Evolutionary conservation across 176 grass and related monocot genomes (phyloP).

Genomic region (Avena atlantica): DNA sequence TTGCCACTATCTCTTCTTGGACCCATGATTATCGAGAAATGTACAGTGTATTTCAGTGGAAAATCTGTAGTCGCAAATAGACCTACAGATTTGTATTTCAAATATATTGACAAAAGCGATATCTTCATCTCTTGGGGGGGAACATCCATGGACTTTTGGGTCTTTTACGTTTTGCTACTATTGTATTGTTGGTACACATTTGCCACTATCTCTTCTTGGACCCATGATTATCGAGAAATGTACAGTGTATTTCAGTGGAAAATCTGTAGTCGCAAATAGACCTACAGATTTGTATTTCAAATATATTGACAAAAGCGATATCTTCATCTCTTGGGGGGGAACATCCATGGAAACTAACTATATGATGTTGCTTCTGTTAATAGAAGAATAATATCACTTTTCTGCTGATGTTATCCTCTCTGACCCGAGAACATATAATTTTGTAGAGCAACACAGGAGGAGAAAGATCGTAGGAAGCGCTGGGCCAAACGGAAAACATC

Average conservation of each 20-base stretch:
- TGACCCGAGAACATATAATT: slow-evolving; percentile 29
- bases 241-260: no score
- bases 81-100: neutral
- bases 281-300: neutral
- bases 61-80: slow-evolving; percentile 1
- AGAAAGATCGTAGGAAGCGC: slow-evolving; percentile 53
- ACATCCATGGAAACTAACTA: neutral
- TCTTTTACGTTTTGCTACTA: no score
- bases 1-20: neutral
- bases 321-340: neutral
- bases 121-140: neutral
- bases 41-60: neutral
- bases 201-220: no score
- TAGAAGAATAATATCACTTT: neutral
- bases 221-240: no score
- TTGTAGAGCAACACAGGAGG: slow-evolving; percentile 39
- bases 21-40: neutral
- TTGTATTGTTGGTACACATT: no score
- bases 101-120: neutral
- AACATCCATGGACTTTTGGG: neutral
- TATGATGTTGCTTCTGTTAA: neutral
- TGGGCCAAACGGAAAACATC: slow-evolving; percentile 55
- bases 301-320: neutral
- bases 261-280: neutral
- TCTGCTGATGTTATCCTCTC: slow-evolving; percentile 2